Base-by-base conservation (phyloP, 2,329 filamentous ascomycete species). In the Botryotinia calthae region DNA sequence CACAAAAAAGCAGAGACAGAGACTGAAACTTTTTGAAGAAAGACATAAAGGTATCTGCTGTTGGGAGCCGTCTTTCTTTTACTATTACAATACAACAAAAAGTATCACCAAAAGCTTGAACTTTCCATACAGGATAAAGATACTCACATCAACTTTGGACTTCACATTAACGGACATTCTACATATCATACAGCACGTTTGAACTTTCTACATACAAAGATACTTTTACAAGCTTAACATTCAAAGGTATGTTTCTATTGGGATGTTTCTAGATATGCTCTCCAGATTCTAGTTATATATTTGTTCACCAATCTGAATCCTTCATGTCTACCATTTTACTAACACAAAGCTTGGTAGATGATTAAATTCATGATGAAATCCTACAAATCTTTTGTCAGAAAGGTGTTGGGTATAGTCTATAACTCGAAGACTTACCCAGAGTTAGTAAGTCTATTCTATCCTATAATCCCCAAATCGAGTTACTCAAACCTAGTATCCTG, bases 391-490 rank as follows among this genome's bases (percentile, higher is more conserved):
- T 20, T 18, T 4, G 22, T 66, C 0, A 28, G 4, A 14, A 22
- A 10, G 25, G n/a, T 28, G 4, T 66, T 66, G 4, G 9, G 31
- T 40, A 28, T 14, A 14, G 7, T 20, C 25, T 66, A 22, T 66
- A 8, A 18, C 31, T 14, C 4, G 16, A 66, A 40, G 18, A 0
- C 16, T n/a, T n/a, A n/a, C 31, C 14, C 31, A 37, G n/a, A 54
- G 1, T 0, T 4, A 8, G 64, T 66, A 40, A 54, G 46, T 18
- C 6, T 7, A 28, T 8, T 18, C 6, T 7, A 28, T 8, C 22
- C 4, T 20, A n/a, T 18, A 54, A 4, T 22, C 2, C 37, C 22
- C 20, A 2, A 9, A 2, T 22, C 1, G 4, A 0, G 7, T 2
- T n/a, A 22, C 18, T 16, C 1, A 18, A 25, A 0, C 10, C 2